Evolutionary conservation across 2,329 filamentous ascomycete species (phyloP).

Genomic region (Colletotrichum trifolii): DNA sequence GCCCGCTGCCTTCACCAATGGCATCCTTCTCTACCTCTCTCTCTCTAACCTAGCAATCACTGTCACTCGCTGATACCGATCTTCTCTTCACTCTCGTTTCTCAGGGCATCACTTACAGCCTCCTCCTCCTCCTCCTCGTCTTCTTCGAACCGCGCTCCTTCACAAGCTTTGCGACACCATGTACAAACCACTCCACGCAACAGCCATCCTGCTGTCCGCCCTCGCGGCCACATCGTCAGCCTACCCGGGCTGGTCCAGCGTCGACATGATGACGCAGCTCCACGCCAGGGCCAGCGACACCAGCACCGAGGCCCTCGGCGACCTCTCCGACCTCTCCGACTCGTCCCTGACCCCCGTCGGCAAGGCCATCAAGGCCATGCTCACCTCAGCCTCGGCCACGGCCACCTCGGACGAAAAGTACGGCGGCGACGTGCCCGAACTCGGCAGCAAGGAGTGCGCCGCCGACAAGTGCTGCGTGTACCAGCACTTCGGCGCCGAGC

Average conservation of each 20-base stretch:
- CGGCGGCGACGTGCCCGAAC: conserved; percentile 40
- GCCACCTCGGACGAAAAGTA: conserved; percentile 21
- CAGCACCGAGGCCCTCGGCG: conserved; percentile 47
- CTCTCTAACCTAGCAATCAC: background rate
- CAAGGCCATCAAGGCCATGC: conserved; percentile 50
- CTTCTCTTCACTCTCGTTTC: conserved; percentile 4
- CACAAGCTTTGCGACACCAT: background rate
- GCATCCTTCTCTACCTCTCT: background rate
- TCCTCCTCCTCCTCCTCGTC: background rate
- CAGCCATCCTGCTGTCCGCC: conserved; percentile 16
- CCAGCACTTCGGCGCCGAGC: conserved; percentile 54
- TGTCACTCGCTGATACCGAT: conserved; percentile 8
- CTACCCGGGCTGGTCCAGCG: conserved; percentile 2
- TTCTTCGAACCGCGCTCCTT: too few relatives aligned
- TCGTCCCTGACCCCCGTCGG: conserved; percentile 48
- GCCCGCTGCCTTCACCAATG: background rate
- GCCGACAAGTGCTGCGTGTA: conserved; percentile 58
- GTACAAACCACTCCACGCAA: background rate
- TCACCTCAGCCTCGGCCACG: conserved; percentile 40
- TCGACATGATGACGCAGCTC: background rate
- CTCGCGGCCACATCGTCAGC: conserved; percentile 17
- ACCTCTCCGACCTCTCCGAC: conserved; percentile 47
- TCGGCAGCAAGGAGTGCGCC: conserved; percentile 38
- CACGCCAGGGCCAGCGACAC: conserved; percentile 7
- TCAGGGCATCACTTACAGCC: too few relatives aligned